phyloP scores from a whole-genome alignment of 164 flowering plant genomes.

The Nymphaea colorata region DNA sequence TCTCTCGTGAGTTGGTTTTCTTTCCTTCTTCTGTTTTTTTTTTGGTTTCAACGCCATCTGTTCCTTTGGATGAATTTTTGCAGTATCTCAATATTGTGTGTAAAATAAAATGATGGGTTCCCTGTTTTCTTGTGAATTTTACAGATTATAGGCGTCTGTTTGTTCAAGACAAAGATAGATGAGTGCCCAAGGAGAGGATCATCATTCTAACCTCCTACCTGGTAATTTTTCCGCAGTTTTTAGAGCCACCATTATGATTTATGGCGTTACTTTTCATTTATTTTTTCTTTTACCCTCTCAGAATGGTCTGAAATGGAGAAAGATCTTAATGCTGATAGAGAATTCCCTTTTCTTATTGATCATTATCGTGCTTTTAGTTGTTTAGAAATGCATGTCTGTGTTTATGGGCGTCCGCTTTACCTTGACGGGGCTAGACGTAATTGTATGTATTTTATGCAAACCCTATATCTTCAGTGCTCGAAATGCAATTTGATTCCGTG shows the following conservation, averaged over 20 bases:
- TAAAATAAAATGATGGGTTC: background rate
- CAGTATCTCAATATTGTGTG: background rate
- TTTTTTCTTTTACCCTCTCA: background rate
- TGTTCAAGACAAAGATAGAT: background rate
- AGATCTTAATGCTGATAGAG: background rate
- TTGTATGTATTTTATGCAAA: too few species aligned
- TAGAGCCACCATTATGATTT: background rate
- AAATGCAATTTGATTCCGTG: too few species aligned
- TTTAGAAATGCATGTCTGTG: background rate
- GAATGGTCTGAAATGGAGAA: background rate
- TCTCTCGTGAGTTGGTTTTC: background rate
- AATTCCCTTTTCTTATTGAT: background rate
- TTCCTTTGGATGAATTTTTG: background rate
- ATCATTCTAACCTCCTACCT: background rate
- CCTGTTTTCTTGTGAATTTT: background rate
- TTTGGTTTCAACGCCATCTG: background rate
- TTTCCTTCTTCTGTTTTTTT: background rate
- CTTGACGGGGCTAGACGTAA: too few species aligned
- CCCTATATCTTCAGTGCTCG: too few species aligned
- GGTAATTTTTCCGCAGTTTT: background rate
- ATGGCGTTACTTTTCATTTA: too few species aligned
- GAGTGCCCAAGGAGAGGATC: background rate
- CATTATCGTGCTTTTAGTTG: background rate
- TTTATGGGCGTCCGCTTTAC: background rate
- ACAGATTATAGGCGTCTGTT: background rate